Evolutionary conservation across 768 basidiomycete species (phyloP), one percentile per base, ranked within the genome.

Genomic region (Cystofilobasidium ferigula): DNA sequence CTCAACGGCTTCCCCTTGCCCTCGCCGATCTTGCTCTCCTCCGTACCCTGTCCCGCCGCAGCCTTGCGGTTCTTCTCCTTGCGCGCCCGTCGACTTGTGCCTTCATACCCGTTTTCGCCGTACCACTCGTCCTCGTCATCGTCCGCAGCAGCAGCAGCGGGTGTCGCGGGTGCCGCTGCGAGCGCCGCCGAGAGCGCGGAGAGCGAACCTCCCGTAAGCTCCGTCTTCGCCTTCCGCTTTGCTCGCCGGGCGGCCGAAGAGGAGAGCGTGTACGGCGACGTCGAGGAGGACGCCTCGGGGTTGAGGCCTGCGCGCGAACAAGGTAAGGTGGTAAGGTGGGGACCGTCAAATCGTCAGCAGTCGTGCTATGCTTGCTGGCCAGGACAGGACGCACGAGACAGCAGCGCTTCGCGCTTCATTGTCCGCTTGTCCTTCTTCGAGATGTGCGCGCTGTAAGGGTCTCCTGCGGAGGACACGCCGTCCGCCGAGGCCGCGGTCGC

Each of bases 351-450:
- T n/a, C n/a, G n/a, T n/a, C n/a, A n/a, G n/a, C n/a, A n/a, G n/a
- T n/a, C n/a, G n/a, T n/a, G n/a, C n/a, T n/a, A n/a, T n/a, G n/a
- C n/a, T n/a, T n/a, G n/a, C n/a, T n/a, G n/a, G n/a, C n/a, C n/a
- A n/a, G n/a, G n/a, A n/a, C n/a, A n/a, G n/a, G 9, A 62, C 61
- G 45, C 10, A 62, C 61, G 61, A 22, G 63, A 54, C 4, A 64
- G 63, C 13, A 64, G 30, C 30, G 63, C 63, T 26, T 64, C 36
- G 12, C 56, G 34, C 35, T 65, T 65, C 20, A 61, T 22, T 34
- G 64, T 45, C 58, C 57, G 64, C 48, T 65, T 65, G 13, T 58
- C 64, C 59, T 65, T 60, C 59, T 66, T 66, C 24, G 57, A 61
- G 22, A 64, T 54, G 38, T 54, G 51, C 22, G 54, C 13, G 16